Evolutionary conservation across 1,284 basidiomycete species (phyloP).

Genomic region (Ceratobasidium papillatum): DNA sequence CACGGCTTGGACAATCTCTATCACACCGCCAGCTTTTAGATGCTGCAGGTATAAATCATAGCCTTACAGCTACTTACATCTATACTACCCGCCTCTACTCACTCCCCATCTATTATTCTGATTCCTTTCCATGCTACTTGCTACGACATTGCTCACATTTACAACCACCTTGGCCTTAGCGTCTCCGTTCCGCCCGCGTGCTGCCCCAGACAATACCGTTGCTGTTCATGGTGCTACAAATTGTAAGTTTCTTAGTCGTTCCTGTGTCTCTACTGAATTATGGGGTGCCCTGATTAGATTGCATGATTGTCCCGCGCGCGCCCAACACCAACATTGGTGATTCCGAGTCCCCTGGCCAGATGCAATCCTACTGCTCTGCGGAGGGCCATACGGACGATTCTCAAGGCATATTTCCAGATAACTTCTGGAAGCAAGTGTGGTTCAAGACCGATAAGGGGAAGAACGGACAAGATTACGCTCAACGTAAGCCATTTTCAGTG

Average conservation of each 20-base stretch:
- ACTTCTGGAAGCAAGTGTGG: constrained; percentile 45
- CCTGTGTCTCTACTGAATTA: neutral
- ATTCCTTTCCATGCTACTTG: constrained; percentile 3
- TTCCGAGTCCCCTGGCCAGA: constrained; percentile 43
- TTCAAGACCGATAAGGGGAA: constrained; percentile 37
- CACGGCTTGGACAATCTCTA: neutral
- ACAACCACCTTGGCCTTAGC: neutral
- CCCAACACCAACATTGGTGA: constrained; percentile 43
- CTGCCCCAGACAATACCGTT: constrained; percentile 27
- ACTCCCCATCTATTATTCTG: neutral
- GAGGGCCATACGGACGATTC: constrained; percentile 18
- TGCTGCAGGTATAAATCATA: neutral
- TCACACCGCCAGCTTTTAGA: constrained; percentile 1
- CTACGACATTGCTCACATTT: neutral
- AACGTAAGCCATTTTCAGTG: constrained; percentile 38
- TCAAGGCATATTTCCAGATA: constrained; percentile 41
- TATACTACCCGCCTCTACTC: neutral
- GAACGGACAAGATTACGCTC: constrained; percentile 35
- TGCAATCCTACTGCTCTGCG: constrained; percentile 45
- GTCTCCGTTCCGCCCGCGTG: constrained; percentile 20
- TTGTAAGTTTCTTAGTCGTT: neutral
- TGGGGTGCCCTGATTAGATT: neutral
- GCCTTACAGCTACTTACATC: neutral
- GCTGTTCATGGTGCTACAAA: neutral
- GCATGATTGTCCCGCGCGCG: constrained; percentile 40